A percentile compares a stretch with the other conserved stretches of the same genome.
Evolutionary conservation across 2,329 filamentous ascomycete species (phyloP).

Genomic region (Graphilbum fragrans): DNA sequence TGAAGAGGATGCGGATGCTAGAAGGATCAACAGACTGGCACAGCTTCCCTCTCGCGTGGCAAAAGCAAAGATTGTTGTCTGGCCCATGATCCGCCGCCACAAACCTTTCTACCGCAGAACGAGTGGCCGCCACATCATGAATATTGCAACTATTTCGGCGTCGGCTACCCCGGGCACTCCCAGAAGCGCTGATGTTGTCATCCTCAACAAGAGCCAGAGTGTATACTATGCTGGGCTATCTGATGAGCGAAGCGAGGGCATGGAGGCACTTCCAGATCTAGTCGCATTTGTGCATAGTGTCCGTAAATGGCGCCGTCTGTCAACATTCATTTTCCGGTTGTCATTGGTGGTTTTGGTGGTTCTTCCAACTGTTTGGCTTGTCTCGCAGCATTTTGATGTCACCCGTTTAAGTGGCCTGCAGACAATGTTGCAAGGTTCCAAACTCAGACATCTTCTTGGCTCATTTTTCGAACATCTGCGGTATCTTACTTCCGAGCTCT

Average conservation of each 20-base stretch:
- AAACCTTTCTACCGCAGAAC: slow-evolving; percentile 9
- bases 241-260: slow-evolving; percentile 3
- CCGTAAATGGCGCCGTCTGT: background rate
- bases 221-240: slow-evolving; percentile 18
- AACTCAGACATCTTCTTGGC: too few species aligned
- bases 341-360: background rate
- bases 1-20: too few species aligned
- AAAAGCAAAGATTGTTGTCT: slow-evolving; percentile 19
- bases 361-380: background rate
- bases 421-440: too few species aligned
- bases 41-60: slow-evolving; percentile 7
- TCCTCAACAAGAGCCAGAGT: slow-evolving; percentile 14
- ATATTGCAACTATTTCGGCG: background rate
- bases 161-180: background rate
- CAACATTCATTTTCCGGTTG: background rate
- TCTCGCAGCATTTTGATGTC: too few species aligned
- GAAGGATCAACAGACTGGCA: background rate
- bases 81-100: slow-evolving; percentile 18
- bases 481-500: too few species aligned
- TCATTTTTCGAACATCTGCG: too few species aligned
- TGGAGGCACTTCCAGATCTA: slow-evolving; percentile 8
- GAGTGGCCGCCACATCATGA: background rate
- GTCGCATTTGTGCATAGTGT: slow-evolving; percentile 5
- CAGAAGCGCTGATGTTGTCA: slow-evolving; percentile 11
- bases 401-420: too few species aligned